phyloP scores from a whole-genome alignment of 345 rosid genomes.

The Eucalyptus cloeziana region DNA sequence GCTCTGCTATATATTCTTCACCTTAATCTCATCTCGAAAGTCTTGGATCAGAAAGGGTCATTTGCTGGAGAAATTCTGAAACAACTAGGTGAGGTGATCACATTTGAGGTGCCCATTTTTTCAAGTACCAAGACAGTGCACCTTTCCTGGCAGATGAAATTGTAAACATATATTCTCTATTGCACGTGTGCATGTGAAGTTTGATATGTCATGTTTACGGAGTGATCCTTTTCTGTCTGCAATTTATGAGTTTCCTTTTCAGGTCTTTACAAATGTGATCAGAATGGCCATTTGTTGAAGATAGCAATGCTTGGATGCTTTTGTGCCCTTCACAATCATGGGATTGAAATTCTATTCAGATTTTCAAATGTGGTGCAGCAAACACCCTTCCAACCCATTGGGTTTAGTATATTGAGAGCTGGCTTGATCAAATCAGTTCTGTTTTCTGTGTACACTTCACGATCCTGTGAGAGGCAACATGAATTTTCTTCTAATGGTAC shows the following conservation, averaged over 20 bases:
- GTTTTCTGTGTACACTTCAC: slow-evolving; percentile 22
- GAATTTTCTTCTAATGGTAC: slow-evolving; percentile 25
- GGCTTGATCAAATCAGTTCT: slow-evolving; percentile 31
- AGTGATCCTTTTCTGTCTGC: background rate
- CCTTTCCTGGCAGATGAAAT: background rate
- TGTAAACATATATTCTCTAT: background rate
- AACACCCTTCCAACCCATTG: slow-evolving; percentile 27
- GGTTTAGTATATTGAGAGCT: slow-evolving; percentile 30
- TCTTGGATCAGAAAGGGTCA: slow-evolving; percentile 12
- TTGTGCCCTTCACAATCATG: slow-evolving; percentile 30
- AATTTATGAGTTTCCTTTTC: background rate
- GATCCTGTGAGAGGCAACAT: slow-evolving; percentile 1
- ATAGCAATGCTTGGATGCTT: slow-evolving; percentile 23
- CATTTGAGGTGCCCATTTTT: background rate
- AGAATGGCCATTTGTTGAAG: slow-evolving; percentile 16
- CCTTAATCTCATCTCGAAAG: slow-evolving; percentile 14
- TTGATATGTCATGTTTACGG: background rate
- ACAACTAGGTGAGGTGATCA: slow-evolving; percentile 14
- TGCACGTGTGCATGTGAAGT: background rate
- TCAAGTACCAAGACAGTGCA: background rate
- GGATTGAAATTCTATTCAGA: slow-evolving; percentile 23
- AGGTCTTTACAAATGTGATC: slow-evolving; percentile 22
- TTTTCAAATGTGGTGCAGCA: slow-evolving; percentile 31
- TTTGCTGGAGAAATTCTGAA: slow-evolving; percentile 4
- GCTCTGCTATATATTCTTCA: slow-evolving; percentile 19